A percentile compares a stretch with the other conserved stretches of the same genome.
Evolutionary conservation across 345 rosid genomes (phyloP).

Genomic region (Brassica rapa): DNA sequence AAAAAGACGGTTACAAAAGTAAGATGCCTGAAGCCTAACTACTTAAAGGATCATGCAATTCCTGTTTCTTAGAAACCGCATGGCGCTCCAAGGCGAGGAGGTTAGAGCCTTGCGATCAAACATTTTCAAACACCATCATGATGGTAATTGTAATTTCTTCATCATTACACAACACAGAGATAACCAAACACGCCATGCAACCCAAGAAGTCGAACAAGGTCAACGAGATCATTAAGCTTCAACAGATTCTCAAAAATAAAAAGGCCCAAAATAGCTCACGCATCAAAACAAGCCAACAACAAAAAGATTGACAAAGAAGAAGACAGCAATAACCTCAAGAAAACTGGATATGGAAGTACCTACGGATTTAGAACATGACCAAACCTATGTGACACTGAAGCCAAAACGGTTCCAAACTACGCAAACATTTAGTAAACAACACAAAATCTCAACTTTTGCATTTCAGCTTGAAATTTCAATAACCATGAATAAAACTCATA

Average conservation of each 20-base stretch:
- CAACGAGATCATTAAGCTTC: neutral
- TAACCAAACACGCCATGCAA: neutral
- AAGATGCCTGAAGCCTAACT: neutral
- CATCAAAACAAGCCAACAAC: neutral
- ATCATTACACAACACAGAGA: neutral
- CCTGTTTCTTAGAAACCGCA: neutral
- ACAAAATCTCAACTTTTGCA: neutral
- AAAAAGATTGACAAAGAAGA: neutral
- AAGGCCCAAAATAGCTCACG: neutral
- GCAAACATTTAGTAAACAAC: neutral
- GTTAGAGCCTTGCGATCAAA: too few species aligned
- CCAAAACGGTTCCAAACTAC: conserved; percentile 1
- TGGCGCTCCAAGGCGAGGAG: neutral
- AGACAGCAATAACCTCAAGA: neutral
- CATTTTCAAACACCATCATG: neutral
- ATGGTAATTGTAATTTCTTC: neutral
- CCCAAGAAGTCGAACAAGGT: neutral
- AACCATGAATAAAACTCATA: neutral
- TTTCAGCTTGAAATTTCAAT: neutral
- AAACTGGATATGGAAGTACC: neutral
- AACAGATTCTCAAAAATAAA: neutral
- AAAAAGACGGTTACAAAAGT: neutral
- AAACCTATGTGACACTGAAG: neutral
- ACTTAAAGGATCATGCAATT: neutral
- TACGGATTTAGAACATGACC: neutral